phyloP scores from a whole-genome alignment of 441 rosid genomes.

The Hura crepitans region DNA sequence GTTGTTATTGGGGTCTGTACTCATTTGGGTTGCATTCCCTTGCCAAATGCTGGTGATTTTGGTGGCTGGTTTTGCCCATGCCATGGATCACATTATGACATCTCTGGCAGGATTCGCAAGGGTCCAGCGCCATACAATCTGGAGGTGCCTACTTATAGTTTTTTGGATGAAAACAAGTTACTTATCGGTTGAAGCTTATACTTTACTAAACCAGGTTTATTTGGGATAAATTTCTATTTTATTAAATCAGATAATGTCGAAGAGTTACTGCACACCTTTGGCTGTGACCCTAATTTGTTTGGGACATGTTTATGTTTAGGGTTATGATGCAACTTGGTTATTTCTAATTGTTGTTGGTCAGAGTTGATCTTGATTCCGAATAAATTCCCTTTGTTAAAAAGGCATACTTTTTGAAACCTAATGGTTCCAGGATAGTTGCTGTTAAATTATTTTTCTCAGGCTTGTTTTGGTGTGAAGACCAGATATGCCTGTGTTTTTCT shows the following conservation, averaged over 20 bases:
- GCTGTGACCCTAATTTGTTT: constrained; percentile 16
- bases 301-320: constrained; percentile 18
- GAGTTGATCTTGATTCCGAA: constrained; percentile 27
- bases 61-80: constrained; percentile 99
- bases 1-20: constrained; percentile 90
- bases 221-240: constrained; percentile 5
- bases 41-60: constrained; percentile 95
- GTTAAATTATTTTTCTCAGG: neutral
- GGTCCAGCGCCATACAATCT: constrained; percentile 95
- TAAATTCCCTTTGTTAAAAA: constrained; percentile 26
- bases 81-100: constrained; percentile 96
- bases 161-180: constrained; percentile 79
- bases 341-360: constrained; percentile 23
- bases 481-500: neutral
- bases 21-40: constrained; percentile 88
- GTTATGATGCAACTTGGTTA: constrained; percentile 23
- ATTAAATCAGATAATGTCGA: constrained; percentile 36
- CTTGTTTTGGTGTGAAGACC: neutral
- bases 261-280: constrained; percentile 23
- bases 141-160: constrained; percentile 93
- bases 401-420: constrained; percentile 8
- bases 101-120: constrained; percentile 92
- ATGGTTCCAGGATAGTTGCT: constrained; percentile 9
- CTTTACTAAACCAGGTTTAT: neutral
- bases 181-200: constrained; percentile 54